phyloP scores from a whole-genome alignment of 805 yeast genomes.

The Lachancea kluyveri region DNA sequence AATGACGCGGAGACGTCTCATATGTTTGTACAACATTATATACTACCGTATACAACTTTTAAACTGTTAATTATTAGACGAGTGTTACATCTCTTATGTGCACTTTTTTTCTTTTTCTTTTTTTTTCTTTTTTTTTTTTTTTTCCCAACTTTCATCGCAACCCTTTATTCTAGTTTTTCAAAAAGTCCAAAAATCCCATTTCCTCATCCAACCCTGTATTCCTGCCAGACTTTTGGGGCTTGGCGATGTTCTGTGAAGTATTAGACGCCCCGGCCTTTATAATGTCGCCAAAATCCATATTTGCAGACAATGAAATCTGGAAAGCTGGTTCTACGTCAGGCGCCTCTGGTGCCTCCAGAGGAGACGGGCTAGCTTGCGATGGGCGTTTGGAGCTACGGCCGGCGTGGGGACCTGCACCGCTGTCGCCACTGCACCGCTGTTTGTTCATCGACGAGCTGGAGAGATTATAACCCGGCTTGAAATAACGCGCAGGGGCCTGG shows the following conservation, averaged over 20 bases:
- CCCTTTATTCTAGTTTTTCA: too few species aligned
- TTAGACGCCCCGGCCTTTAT: slow-evolving; percentile 1
- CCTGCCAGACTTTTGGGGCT: slow-evolving; percentile 3
- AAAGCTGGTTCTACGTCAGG: too few species aligned
- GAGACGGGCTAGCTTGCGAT: background rate
- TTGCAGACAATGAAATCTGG: slow-evolving; percentile 1
- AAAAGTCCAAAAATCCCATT: slow-evolving; percentile 24
- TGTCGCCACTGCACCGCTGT: background rate
- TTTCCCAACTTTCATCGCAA: too few species aligned
- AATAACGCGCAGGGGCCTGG: slow-evolving; percentile 3
- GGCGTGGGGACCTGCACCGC: too few species aligned
- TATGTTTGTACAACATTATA: too few species aligned
- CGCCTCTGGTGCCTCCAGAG: too few species aligned
- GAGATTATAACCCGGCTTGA: slow-evolving; percentile 9
- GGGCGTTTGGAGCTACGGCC: background rate
- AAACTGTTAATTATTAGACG: too few species aligned
- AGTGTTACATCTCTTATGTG: too few species aligned
- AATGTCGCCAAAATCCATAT: slow-evolving; percentile 11
- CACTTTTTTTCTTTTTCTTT: too few species aligned
- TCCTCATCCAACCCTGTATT: slow-evolving; percentile 9
- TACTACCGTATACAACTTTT: too few species aligned
- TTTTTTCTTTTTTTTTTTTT: too few species aligned
- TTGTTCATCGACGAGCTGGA: background rate
- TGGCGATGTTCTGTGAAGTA: background rate
- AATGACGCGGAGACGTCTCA: too few species aligned